Evolutionary conservation across 1,284 basidiomycete species (phyloP), one percentile per base, ranked within the genome.

Genomic region (Ustilago esculenta): DNA sequence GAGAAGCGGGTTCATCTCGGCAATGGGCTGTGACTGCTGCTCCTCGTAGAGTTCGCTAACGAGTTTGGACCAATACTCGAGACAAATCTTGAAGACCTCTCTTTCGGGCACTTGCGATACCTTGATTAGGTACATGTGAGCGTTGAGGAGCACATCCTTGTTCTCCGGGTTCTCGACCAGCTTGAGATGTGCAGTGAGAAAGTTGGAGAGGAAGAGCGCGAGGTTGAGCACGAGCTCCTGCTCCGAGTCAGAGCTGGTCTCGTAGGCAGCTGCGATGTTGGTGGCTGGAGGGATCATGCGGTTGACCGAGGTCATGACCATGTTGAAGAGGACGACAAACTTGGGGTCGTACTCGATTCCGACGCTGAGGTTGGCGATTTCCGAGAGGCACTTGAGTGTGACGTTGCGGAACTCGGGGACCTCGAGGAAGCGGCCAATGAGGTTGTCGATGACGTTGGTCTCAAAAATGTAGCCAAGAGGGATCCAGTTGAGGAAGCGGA

Each of bases 11-110:
- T 94, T 94, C 75, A 93, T 94, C 67, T 97, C 94, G 30, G 91
- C 91, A 49, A 94, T 92, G 0, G 96, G 95, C 34, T 94, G 82
- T 66, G 88, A 89, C 82, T 96, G 93, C 51, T 95, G 91, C 85
- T 99, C 96, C 73, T 98, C 94, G 82, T 98, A 98, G n/a, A 99
- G 86, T 82, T 97, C 94, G 8, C 69, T 74, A 9, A 98, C 96
- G n/a, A 99, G 89, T 84, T 96, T 97, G 52, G 92, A 85, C 96
- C 96, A 99, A 84, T 98, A 99, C 82, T 98, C 96, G 76, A 98
- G 85, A 78, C 94, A 98, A 77, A 98, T 97, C 85, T 98, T 99
- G 89, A 98, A 98, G 66, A 99, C 90, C 83, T 99, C 96, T 50
- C 95, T 89, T 82, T 99, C 96, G 76, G 98, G 95, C 24, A 99